Percentiles rank a stretch among this genome's conserved stretches.
Evolutionary conservation across 2,329 filamentous ascomycete genomes (phyloP).

Genomic region (Neofusicoccum parvum): DNA sequence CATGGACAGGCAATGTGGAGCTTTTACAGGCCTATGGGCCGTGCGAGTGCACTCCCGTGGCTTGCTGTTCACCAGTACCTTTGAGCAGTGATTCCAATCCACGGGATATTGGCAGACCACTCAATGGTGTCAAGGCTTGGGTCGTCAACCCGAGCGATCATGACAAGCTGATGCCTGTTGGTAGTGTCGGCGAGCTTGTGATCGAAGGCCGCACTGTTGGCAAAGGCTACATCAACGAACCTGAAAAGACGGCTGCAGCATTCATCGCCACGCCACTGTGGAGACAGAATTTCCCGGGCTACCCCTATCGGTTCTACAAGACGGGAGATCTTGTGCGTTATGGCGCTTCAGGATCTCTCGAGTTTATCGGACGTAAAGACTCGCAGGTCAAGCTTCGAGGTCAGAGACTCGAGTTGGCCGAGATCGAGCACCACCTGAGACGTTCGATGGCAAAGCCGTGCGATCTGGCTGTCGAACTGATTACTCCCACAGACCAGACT

Average conservation of each 20-base stretch:
- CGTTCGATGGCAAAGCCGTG: slow-evolving; percentile 29
- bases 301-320: background rate
- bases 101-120: background rate
- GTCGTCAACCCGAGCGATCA: slow-evolving; percentile 31
- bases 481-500: slow-evolving; percentile 41
- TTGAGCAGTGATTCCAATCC: background rate
- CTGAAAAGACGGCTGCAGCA: slow-evolving; percentile 33
- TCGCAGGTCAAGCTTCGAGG: slow-evolving; percentile 16
- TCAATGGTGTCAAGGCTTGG: slow-evolving; percentile 11
- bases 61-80: slow-evolving; percentile 23
- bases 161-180: slow-evolving; percentile 36
- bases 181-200: slow-evolving; percentile 37
- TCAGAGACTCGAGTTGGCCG: slow-evolving; percentile 3
- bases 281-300: background rate
- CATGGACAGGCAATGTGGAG: slow-evolving; percentile 21
- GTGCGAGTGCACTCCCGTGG: background rate
- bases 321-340: slow-evolving; percentile 27
- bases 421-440: slow-evolving; percentile 27
- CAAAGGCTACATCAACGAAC: slow-evolving; percentile 37
- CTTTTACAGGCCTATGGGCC: background rate
- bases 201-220: slow-evolving; percentile 39
- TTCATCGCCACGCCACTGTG: slow-evolving; percentile 31
- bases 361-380: slow-evolving; percentile 39
- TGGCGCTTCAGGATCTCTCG: slow-evolving; percentile 35
- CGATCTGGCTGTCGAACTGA: slow-evolving; percentile 1